Evolutionary conservation across 2,329 filamentous ascomycete genomes (phyloP).

Genomic region (Cylindrodendrum hubeiense): DNA sequence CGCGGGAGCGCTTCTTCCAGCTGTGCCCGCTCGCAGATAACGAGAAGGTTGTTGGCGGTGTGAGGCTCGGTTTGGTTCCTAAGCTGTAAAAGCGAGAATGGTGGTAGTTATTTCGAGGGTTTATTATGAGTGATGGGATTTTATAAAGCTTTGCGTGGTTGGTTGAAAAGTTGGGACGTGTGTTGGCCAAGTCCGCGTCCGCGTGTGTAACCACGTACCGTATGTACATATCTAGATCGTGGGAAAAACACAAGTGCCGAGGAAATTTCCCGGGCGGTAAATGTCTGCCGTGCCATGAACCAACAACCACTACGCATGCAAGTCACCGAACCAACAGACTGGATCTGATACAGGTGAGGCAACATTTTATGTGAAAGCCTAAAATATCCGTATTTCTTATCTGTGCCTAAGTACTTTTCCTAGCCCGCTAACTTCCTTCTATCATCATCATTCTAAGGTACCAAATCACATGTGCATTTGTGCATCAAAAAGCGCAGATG

Average conservation of each 20-base stretch:
- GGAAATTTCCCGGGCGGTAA: not conserved
- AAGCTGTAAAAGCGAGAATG: constrained; percentile 57
- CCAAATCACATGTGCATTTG: not conserved
- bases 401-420: not conserved
- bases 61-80: constrained; percentile 64
- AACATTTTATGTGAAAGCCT: not conserved
- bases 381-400: not conserved
- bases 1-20: constrained; percentile 78
- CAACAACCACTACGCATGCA: not conserved
- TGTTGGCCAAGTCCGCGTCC: not conserved
- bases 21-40: constrained; percentile 70
- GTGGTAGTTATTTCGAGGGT: not conserved
- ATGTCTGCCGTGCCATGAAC: not conserved
- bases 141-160: not conserved
- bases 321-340: not conserved
- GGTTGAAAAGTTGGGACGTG: not conserved
- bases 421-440: not conserved
- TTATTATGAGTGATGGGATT: constrained; percentile 21
- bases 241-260: not conserved
- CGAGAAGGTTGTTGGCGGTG: constrained; percentile 67
- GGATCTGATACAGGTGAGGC: not conserved
- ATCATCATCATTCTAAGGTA: not conserved
- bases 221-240: not conserved
- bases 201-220: not conserved
- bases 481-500: not conserved